Evolutionary conservation across 2,329 filamentous ascomycete genomes (phyloP).

Genomic region (Penicillium palitans): DNA sequence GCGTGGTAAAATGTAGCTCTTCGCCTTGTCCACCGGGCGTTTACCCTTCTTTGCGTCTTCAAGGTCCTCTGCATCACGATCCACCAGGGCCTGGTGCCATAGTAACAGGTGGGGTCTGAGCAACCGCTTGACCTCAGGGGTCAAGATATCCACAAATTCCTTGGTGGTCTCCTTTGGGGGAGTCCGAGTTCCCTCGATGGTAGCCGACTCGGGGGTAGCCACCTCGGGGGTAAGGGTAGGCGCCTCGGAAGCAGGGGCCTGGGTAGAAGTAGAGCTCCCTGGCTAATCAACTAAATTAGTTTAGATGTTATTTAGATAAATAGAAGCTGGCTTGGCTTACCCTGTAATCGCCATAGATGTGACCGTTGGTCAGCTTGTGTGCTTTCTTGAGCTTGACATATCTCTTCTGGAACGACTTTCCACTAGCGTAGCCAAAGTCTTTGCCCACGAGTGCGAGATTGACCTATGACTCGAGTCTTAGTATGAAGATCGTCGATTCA

Average conservation of each 20-base stretch:
- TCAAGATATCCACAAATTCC: too few species aligned
- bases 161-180: not conserved
- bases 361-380: not conserved
- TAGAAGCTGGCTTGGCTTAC: not conserved
- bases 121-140: too few species aligned
- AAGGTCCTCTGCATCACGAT: too few species aligned
- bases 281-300: not conserved
- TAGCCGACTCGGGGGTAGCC: not conserved
- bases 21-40: not conserved
- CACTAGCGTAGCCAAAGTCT: not conserved
- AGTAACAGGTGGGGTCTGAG: too few species aligned
- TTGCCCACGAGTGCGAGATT: not conserved
- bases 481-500: not conserved
- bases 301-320: not conserved
- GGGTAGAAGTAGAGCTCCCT: not conserved
- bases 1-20: not conserved
- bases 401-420: not conserved
- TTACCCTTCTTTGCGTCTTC: not conserved
- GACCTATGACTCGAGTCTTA: not conserved
- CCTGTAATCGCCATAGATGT: not conserved
- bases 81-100: too few species aligned
- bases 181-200: not conserved
- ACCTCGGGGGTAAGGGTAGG: not conserved
- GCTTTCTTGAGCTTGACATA: not conserved
- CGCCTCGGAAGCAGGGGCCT: too few species aligned